These are phyloP conservation scores for Clitoria ternatea DNA, from an alignment of 306 rosid species.

Conservation along the genomic window DNA sequence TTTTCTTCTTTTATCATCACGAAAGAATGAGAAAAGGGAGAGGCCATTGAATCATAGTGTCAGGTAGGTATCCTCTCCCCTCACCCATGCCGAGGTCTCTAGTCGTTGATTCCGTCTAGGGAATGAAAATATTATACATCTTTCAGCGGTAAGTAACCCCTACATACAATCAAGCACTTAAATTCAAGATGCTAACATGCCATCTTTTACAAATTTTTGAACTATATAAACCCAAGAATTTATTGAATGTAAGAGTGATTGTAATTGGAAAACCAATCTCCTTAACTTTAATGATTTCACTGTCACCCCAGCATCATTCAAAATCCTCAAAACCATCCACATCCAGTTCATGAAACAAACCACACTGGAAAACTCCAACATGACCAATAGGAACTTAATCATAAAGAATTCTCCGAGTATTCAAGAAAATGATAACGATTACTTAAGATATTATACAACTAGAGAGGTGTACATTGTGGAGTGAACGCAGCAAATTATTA, in stretches of 20 bases:
- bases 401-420: background rate
- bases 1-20: too few species aligned
- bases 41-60: too few species aligned
- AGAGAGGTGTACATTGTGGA: slow-evolving; percentile 42
- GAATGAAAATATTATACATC: too few species aligned
- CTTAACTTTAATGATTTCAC: background rate
- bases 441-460: slow-evolving; percentile 34
- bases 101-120: too few species aligned
- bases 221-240: too few species aligned
- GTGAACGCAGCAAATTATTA: slow-evolving; percentile 34
- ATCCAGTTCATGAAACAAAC: background rate
- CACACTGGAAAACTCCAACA: background rate
- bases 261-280: background rate
- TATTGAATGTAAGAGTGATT: background rate
- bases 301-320: background rate
- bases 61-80: too few species aligned
- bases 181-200: background rate
- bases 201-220: background rate
- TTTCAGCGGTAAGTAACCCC: too few species aligned
- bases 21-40: too few species aligned
- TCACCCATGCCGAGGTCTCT: too few species aligned
- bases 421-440: background rate
- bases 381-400: background rate
- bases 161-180: too few species aligned
- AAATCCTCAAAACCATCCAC: background rate